Base-by-base conservation (phyloP, 108 stramenopile genomes). In the Skeletonema marinoi region DNA sequence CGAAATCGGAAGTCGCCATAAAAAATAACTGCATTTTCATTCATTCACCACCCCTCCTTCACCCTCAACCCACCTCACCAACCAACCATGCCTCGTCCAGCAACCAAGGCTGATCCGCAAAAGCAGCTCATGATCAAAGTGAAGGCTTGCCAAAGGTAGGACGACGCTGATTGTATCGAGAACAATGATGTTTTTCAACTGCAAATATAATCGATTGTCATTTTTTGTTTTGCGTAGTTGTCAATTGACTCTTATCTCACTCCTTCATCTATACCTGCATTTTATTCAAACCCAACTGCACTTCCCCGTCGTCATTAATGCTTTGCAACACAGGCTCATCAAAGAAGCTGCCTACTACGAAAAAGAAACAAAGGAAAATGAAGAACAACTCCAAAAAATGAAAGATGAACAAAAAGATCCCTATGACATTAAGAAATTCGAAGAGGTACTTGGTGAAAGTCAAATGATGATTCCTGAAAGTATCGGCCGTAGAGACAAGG, bases 391-490 rank as follows among this genome's bases (percentile, higher is more conserved):
- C 64, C 39, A 86, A 65, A 59, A 83, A 69, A 95, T 95, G 92
- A 89, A 88, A 68, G 82, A 78, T 12, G 73, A 85, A 12, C 59
- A 85, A n/a, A 74, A 70, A 58, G 91, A 95, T 84, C 85, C 84
- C 6, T 87, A 90, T 54, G 94, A 95, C 64, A 88, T 95, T 25
- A 95, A 95, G 83, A 91, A 91, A 67, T 95, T 95, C 67, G 61
- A 87, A 33, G 91, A 95, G 73, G 94, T 95, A 2, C 65, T 95
- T 46, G 88, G 63, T 0, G 93, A 95, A 82, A 90, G 89, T 64
- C 69, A 84, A 60, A 95, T 95, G 93, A 95, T 95, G 93, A 78
- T 95, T 21, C 93, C 93, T 1, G 92, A 92, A 48, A 90, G 89
- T 56, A 58, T 84, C 21, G 61, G 56, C 17, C 88, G 93, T 66